Evolutionary conservation across 331 rosid species (phyloP).

Genomic region (Telfairia occidentalis): DNA sequence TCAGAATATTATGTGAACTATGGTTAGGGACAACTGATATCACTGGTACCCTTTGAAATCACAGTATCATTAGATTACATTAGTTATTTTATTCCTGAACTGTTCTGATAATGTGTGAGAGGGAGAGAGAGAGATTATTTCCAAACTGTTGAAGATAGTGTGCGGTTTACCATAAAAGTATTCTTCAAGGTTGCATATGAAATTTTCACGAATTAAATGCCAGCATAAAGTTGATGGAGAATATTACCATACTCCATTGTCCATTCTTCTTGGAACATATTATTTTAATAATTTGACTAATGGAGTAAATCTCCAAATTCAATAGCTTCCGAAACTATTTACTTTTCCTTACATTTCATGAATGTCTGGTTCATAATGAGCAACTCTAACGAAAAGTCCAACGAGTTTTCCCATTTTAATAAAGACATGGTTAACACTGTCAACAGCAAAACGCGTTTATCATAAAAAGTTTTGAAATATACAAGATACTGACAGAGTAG

Average conservation of each 20-base stretch:
- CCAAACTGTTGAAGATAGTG: background rate
- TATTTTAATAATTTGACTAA: background rate
- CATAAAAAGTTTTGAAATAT: background rate
- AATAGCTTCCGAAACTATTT: background rate
- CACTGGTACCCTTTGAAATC: background rate
- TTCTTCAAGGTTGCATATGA: background rate
- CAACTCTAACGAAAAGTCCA: background rate
- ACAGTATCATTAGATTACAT: background rate
- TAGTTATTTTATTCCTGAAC: background rate
- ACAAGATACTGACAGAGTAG: background rate
- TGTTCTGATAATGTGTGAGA: background rate
- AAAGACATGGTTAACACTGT: background rate
- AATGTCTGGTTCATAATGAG: background rate
- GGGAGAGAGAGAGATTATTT: background rate
- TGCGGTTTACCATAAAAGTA: background rate
- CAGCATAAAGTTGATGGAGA: background rate
- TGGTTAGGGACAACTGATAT: background rate
- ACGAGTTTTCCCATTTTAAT: background rate
- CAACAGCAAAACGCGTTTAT: background rate
- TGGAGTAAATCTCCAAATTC: background rate
- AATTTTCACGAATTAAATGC: background rate
- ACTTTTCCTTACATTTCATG: background rate
- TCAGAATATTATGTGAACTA: background rate
- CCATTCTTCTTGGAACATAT: background rate
- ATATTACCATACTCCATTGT: background rate